phyloP scores from a whole-genome alignment of 257 asterid genomes.

The Nicotiana paniculata region DNA sequence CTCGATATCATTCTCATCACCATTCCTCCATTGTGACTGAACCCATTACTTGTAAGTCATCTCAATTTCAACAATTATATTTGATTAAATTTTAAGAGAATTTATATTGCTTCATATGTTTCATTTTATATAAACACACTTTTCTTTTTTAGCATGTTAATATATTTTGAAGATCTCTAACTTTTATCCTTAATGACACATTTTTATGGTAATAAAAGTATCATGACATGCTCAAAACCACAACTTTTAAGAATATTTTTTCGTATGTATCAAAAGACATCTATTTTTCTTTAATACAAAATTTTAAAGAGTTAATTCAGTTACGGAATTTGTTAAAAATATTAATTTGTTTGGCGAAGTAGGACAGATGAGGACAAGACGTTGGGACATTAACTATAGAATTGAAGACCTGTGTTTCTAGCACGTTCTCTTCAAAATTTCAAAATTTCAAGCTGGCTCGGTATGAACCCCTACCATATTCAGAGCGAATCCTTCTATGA shows the following conservation, averaged over 20 bases:
- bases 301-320: no score
- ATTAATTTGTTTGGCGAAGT: no score
- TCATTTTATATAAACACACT: no score
- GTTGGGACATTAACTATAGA: neutral
- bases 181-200: neutral
- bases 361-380: neutral
- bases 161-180: no score
- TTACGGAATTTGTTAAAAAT: no score
- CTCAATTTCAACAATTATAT: neutral
- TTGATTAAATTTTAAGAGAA: neutral
- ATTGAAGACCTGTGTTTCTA: neutral
- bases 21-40: slow-evolving; percentile 90
- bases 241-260: no score
- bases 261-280: no score
- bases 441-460: neutral
- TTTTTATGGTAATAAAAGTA: neutral
- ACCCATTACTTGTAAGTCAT: slow-evolving; percentile 73
- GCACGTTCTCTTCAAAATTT: neutral
- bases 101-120: neutral
- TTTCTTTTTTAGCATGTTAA: neutral
- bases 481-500: neutral
- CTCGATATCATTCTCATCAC: slow-evolving; percentile 91
- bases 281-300: no score
- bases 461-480: neutral
- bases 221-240: no score